Conservation (phyloP, 352 stramenopile species). For the Phytophthora niederhauseri region DNA sequence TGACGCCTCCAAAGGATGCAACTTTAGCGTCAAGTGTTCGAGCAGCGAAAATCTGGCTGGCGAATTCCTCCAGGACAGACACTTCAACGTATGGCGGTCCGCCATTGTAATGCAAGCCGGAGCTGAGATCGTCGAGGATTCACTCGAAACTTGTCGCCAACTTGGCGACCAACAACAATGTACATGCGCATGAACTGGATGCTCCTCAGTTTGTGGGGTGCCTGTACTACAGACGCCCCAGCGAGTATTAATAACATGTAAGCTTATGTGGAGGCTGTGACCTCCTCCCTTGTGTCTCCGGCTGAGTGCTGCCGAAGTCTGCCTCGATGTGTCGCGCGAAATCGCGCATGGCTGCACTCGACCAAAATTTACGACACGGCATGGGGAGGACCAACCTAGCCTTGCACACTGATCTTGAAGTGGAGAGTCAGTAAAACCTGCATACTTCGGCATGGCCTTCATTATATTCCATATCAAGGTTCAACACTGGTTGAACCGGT, state of each 20-base stretch:
- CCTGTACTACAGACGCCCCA: too few species aligned
- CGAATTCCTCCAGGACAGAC: slow-evolving; percentile 15
- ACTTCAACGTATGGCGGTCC: slow-evolving; percentile 22
- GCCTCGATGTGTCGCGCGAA: slow-evolving; percentile 7
- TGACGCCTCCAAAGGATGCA: neutral
- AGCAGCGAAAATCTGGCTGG: slow-evolving; percentile 18
- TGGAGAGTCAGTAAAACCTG: slow-evolving; percentile 15
- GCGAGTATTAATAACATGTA: too few species aligned
- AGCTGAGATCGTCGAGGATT: slow-evolving; percentile 1
- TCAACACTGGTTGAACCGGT: too few species aligned
- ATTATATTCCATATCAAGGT: neutral
- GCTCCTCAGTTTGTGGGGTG: too few species aligned
- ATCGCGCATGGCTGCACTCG: slow-evolving; percentile 8
- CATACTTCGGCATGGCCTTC: neutral
- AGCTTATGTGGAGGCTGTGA: too few species aligned
- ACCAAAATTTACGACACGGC: slow-evolving; percentile 19
- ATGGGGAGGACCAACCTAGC: slow-evolving; percentile 17
- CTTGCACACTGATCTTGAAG: slow-evolving; percentile 12
- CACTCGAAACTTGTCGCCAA: neutral
- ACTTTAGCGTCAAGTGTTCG: slow-evolving; percentile 12
- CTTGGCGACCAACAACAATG: too few species aligned
- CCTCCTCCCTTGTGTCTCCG: neutral
- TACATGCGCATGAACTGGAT: too few species aligned
- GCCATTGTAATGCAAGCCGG: too few species aligned
- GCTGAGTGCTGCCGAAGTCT: slow-evolving; percentile 9